These are phyloP conservation scores for Pythium scleroteichum DNA, from an alignment of 352 stramenopile genomes.

Conservation along the genomic window DNA sequence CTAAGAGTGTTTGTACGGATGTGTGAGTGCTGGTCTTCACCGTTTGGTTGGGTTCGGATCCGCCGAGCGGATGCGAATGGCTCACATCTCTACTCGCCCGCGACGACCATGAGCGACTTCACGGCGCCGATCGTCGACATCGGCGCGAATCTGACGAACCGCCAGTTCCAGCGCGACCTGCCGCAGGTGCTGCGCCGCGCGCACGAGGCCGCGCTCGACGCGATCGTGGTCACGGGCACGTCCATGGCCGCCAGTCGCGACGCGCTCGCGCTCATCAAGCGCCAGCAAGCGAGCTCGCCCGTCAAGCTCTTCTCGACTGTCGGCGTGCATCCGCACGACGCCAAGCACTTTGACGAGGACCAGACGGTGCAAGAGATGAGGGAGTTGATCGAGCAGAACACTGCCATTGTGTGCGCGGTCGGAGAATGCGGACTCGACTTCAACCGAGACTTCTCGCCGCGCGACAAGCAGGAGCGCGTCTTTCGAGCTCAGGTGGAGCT, in stretches of 20 bases:
- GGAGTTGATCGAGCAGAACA: conserved; percentile 38
- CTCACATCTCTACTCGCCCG: no score
- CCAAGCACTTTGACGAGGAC: conserved; percentile 69
- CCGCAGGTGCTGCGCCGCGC: conserved; percentile 87
- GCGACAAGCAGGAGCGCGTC: conserved; percentile 85
- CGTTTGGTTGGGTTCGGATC: no score
- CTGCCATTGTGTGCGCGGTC: conserved; percentile 83
- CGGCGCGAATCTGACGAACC: conserved; percentile 65
- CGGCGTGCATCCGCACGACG: conserved; percentile 94
- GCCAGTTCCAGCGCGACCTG: conserved; percentile 83
- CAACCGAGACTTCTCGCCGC: conserved; percentile 93
- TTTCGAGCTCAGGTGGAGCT: conserved; percentile 92
- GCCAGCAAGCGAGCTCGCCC: conserved; percentile 17
- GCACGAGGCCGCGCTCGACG: conserved; percentile 56
- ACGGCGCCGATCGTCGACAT: conserved; percentile 56
- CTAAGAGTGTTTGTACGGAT: background rate
- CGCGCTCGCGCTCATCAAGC: conserved; percentile 42
- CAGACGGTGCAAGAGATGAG: conserved; percentile 43
- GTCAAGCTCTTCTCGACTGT: conserved; percentile 85
- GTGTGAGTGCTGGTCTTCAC: conserved; percentile 22
- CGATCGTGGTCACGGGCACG: conserved; percentile 88
- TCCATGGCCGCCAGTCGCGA: conserved; percentile 42
- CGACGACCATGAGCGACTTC: conserved; percentile 20
- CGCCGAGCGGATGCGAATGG: no score
- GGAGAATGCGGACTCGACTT: conserved; percentile 97